Evolutionary conservation across 225 moss, liverwort and hornwort species (phyloP).

Genomic region (Pleurozium schreberi): DNA sequence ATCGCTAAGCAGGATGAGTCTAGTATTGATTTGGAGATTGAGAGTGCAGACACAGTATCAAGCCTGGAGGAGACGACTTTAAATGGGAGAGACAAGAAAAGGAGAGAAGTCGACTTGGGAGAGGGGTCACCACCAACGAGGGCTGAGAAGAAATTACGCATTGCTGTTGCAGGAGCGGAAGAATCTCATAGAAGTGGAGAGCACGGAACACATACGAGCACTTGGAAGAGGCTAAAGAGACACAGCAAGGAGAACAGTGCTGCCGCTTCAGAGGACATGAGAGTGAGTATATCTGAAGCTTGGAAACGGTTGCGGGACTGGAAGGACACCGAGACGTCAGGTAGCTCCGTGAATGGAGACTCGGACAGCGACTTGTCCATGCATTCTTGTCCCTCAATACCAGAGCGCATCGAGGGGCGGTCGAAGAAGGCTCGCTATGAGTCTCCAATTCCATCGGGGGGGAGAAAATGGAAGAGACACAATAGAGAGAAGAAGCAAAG

Average conservation of each 20-base stretch:
- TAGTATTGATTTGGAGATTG: background rate
- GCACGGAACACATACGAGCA: background rate
- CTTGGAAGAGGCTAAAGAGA: constrained; percentile 25
- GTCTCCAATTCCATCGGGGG: background rate
- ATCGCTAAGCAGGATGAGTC: background rate
- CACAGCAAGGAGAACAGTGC: background rate
- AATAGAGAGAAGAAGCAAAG: constrained; percentile 14
- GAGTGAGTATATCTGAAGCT: constrained; percentile 35
- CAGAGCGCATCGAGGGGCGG: background rate
- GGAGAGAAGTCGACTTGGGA: constrained; percentile 3
- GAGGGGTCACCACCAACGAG: constrained; percentile 9
- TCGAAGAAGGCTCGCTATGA: constrained; percentile 33
- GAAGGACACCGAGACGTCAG: constrained; percentile 14
- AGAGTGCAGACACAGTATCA: background rate
- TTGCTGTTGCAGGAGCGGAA: background rate
- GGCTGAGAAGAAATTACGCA: constrained; percentile 13
- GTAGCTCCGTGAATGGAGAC: constrained; percentile 25
- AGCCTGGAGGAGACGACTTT: background rate
- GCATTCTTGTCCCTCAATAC: constrained; percentile 11
- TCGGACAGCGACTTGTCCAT: constrained; percentile 32
- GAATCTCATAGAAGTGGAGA: background rate
- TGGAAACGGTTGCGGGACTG: constrained; percentile 55
- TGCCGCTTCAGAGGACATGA: constrained; percentile 13
- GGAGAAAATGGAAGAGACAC: constrained; percentile 21
- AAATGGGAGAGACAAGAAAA: constrained; percentile 13